Evolutionary conservation across 2,329 filamentous ascomycete species (phyloP).

Genomic region (Claviceps paspali): DNA sequence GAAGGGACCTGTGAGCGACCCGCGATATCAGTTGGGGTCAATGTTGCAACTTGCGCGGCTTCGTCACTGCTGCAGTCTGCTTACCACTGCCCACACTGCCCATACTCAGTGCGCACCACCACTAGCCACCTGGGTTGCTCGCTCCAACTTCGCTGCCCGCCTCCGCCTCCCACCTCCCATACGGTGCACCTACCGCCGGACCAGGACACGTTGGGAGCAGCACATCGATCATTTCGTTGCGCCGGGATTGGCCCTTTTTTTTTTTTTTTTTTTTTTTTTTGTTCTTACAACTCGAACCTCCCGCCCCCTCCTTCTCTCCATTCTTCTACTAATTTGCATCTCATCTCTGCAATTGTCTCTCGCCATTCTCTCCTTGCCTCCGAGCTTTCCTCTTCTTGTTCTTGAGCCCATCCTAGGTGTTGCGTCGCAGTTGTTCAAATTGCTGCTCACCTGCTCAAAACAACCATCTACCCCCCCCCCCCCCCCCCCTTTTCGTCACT

Average conservation of each 20-base stretch:
- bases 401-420: constrained; percentile 5
- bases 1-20: background rate
- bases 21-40: background rate
- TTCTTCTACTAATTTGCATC: constrained; percentile 4
- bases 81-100: no score
- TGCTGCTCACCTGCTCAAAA: constrained; percentile 6
- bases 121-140: background rate
- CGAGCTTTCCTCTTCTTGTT: constrained; percentile 1
- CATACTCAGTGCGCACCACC: no score
- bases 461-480: no score
- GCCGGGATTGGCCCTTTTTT: constrained; percentile 3
- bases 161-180: no score
- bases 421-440: constrained; percentile 1
- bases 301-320: background rate
- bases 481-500: background rate
- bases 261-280: constrained; percentile 3
- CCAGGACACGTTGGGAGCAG: constrained; percentile 2
- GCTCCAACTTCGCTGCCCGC: no score
- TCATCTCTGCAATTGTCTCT: background rate
- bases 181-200: no score
- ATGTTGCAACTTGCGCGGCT: no score
- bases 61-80: no score
- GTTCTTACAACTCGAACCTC: background rate
- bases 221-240: background rate
- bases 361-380: background rate